A percentile compares a stretch with the other conserved stretches of the same genome.
Conservation (phyloP, 192 early-diverging fungal genomes). For the Backusella tuberculispora region DNA sequence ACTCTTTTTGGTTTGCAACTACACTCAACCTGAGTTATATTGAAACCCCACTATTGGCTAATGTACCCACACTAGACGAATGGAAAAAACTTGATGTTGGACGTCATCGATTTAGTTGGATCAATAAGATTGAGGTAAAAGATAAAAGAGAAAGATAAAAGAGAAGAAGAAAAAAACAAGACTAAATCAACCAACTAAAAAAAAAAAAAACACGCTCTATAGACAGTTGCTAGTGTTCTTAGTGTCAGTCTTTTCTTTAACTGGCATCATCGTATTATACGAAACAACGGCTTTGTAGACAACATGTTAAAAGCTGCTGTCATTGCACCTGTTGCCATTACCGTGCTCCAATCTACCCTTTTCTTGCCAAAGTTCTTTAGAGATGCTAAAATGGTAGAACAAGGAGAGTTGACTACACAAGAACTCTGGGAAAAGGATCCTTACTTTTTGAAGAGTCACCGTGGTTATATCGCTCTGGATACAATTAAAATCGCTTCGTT, state of each 20-base stretch:
- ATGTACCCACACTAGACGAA: constrained; percentile 15
- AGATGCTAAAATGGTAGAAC: not conserved
- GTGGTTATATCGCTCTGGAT: constrained; percentile 30
- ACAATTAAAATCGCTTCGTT: constrained; percentile 25
- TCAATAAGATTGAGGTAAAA: constrained; percentile 40
- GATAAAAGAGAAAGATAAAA: not conserved
- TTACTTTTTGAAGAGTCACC: not conserved
- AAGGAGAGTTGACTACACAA: not conserved
- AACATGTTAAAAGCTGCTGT: constrained; percentile 16
- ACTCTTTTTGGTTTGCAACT: constrained; percentile 35
- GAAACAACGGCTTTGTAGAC: constrained; percentile 30
- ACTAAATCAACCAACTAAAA: not conserved
- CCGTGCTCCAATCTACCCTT: constrained; percentile 12
- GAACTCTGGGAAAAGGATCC: not conserved
- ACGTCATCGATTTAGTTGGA: constrained; percentile 29
- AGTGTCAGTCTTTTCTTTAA: constrained; percentile 31
- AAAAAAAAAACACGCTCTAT: not conserved
- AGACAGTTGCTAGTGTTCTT: constrained; percentile 25
- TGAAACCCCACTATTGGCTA: constrained; percentile 27
- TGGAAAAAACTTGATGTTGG: constrained; percentile 22
- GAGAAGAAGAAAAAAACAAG: too few relatives aligned
- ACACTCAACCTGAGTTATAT: constrained; percentile 32
- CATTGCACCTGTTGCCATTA: constrained; percentile 19
- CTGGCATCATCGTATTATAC: constrained; percentile 32
- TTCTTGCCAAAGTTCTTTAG: constrained; percentile 24